A percentile compares a stretch with the other conserved stretches of the same genome.
These are phyloP conservation scores for Eurotiales sp. DNA, from an alignment of 2,329 filamentous ascomycete species.

Conservation along the genomic window DNA sequence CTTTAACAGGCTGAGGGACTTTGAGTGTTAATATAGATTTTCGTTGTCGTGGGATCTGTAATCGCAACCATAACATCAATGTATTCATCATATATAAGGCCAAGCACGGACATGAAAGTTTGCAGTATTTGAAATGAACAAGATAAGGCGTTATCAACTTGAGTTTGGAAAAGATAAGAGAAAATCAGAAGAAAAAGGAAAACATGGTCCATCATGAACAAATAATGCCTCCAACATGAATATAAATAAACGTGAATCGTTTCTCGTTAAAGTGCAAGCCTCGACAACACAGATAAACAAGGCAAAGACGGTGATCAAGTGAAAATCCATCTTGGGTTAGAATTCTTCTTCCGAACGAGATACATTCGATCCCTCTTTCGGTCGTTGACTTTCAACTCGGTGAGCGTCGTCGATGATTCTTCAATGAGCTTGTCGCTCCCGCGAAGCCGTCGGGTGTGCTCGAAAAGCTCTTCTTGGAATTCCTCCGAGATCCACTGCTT, in stretches of 20 bases:
- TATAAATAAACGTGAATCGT: slow-evolving; percentile 5
- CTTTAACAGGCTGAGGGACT: too few species aligned
- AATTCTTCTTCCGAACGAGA: slow-evolving; percentile 45
- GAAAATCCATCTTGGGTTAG: slow-evolving; percentile 31
- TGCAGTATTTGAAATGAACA: slow-evolving; percentile 13
- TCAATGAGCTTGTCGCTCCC: slow-evolving; percentile 41
- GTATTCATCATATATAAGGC: neutral
- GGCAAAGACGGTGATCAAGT: slow-evolving; percentile 23
- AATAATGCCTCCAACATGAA: slow-evolving; percentile 5
- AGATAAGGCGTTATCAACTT: neutral
- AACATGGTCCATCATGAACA: slow-evolving; percentile 7
- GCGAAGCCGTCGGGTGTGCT: slow-evolving; percentile 64
- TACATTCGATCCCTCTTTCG: slow-evolving; percentile 43
- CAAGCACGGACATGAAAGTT: slow-evolving; percentile 12
- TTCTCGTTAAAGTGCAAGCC: neutral
- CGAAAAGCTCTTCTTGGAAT: slow-evolving; percentile 69
- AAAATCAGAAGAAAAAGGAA: slow-evolving; percentile 10
- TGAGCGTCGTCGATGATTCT: slow-evolving; percentile 33
- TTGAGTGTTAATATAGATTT: too few species aligned
- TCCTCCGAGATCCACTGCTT: slow-evolving; percentile 69
- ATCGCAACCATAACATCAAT: neutral
- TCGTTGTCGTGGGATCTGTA: too few species aligned
- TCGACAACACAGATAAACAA: neutral
- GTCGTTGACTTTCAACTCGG: slow-evolving; percentile 41
- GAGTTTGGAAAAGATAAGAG: slow-evolving; percentile 13